Conservation (phyloP, 192 early-diverging fungal species). For the Gonapodya prolifera region DNA sequence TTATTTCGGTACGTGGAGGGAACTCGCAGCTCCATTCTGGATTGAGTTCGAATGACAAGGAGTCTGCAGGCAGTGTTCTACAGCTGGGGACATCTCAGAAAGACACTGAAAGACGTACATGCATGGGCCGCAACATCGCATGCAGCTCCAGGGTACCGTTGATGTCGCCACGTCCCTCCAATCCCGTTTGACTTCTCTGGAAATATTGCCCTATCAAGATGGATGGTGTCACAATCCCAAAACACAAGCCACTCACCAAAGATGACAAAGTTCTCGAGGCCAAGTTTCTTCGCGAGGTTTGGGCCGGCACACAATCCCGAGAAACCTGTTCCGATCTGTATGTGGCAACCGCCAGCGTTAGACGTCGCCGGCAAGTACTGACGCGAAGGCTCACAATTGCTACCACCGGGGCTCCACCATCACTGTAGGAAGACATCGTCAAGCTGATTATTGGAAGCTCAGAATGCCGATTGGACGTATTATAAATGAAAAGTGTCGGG, state of each 20-base stretch:
- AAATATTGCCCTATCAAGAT: too few species aligned
- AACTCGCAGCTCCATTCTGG: neutral
- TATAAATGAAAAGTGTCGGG: too few species aligned
- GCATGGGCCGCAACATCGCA: neutral
- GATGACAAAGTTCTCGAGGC: neutral
- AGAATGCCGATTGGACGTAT: too few species aligned
- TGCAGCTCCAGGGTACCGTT: neutral
- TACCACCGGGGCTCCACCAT: too few species aligned
- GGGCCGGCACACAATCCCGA: neutral
- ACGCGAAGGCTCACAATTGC: too few species aligned
- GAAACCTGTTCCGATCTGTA: neutral
- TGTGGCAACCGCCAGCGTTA: too few species aligned
- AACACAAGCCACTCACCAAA: too few species aligned
- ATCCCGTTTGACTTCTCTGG: neutral
- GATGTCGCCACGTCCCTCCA: neutral
- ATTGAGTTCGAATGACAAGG: neutral
- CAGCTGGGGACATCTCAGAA: neutral
- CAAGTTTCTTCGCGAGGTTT: neutral
- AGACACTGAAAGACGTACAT: neutral
- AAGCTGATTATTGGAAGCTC: too few species aligned
- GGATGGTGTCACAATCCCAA: too few species aligned
- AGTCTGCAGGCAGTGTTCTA: neutral
- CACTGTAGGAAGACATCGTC: too few species aligned
- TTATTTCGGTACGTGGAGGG: neutral
- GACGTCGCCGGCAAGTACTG: too few species aligned